A percentile compares a stretch with the other conserved stretches of the same genome.
Conservation (phyloP, 345 rosid species). For the Microthlaspi erraticum region DNA sequence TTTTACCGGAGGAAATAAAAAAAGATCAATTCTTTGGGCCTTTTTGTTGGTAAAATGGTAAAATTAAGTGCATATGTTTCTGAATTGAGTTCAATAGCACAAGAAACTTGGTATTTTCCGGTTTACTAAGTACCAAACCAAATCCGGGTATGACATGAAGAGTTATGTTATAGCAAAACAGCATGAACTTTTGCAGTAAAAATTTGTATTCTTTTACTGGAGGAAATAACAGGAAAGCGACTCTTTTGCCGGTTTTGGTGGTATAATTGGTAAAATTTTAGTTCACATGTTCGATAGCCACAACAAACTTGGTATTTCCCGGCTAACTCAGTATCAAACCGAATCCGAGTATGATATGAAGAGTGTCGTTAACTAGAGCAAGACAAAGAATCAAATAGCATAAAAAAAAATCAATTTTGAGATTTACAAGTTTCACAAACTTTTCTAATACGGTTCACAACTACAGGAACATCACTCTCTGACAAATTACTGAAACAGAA, state of each 20-base stretch:
- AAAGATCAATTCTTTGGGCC: not conserved
- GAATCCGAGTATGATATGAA: not conserved
- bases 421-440: slow-evolving; percentile 70
- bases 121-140: not conserved
- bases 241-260: not conserved
- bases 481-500: slow-evolving; percentile 71
- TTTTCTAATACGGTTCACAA: slow-evolving; percentile 63
- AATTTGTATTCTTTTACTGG: slow-evolving; percentile 18
- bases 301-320: not conserved
- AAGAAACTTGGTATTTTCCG: not conserved
- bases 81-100: not conserved
- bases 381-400: slow-evolving; percentile 37
- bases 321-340: not conserved
- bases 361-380: not conserved
- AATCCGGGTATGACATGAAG: no score
- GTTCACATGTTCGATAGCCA: no score
- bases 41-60: slow-evolving; percentile 7
- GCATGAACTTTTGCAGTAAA: not conserved
- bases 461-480: slow-evolving; percentile 67
- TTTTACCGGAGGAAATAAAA: not conserved
- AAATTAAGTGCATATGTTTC: not conserved
- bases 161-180: no score
- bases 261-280: not conserved
- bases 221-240: not conserved
- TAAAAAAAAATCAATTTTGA: slow-evolving; percentile 50